Conservation (phyloP, 1,284 basidiomycete genomes). For the Naganishia liquefaciens region DNA sequence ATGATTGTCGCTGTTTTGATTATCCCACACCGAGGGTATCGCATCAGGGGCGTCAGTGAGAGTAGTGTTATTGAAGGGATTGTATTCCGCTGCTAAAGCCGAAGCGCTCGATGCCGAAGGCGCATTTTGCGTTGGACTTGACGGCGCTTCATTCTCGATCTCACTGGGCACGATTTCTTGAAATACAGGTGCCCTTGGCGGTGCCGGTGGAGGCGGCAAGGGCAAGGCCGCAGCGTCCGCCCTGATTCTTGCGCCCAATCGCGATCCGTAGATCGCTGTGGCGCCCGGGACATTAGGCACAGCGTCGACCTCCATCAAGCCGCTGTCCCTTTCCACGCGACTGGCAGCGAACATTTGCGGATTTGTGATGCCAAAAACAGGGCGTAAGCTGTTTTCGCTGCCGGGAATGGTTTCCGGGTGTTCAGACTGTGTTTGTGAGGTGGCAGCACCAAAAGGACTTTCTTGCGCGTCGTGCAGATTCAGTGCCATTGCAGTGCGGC, state of each 20-base stretch:
- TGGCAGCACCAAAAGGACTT: background rate
- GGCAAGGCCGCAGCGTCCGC: background rate
- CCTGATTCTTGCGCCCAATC: background rate
- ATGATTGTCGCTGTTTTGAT: conserved; percentile 25
- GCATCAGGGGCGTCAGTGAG: conserved; percentile 13
- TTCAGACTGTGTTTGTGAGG: background rate
- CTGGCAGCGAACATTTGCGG: conserved; percentile 28
- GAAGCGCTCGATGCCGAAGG: background rate
- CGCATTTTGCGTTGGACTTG: conserved; percentile 12
- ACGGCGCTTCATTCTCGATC: background rate
- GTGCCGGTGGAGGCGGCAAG: conserved; percentile 3
- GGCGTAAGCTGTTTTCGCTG: conserved; percentile 26
- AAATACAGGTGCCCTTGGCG: conserved; percentile 1
- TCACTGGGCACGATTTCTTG: background rate
- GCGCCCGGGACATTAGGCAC: background rate
- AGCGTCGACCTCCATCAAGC: conserved; percentile 19
- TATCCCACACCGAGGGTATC: conserved; percentile 27
- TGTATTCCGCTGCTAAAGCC: background rate
- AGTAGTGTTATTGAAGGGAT: conserved; percentile 23
- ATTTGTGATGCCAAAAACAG: conserved; percentile 27
- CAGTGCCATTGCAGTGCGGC: conserved; percentile 9
- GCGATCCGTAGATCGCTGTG: background rate
- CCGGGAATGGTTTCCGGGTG: conserved; percentile 24
- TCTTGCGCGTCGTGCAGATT: background rate
- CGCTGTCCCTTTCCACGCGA: conserved; percentile 28